Base-by-base conservation (phyloP, 352 stramenopile species). In the Globisporangium viniferum region DNA sequence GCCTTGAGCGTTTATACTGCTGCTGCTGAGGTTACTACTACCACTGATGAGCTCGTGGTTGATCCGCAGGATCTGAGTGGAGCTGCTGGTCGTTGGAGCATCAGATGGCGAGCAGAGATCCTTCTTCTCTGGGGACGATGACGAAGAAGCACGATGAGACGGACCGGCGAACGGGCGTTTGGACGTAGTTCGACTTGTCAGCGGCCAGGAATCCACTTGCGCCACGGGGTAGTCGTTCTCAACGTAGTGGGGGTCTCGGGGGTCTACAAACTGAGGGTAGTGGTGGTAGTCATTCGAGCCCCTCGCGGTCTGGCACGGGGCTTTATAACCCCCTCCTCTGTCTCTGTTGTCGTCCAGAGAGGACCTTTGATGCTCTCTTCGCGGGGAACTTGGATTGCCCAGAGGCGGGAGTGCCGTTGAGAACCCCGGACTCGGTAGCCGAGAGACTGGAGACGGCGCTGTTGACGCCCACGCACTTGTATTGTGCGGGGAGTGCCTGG, bases 191-290 rank as follows among this genome's bases (percentile, higher is more conserved):
- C 62, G 62, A 22, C 46, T 69, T 0, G 67, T 78, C 20, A 84
- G 60, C 0, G 79, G 77, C 79, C 79, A 86, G 2, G 75, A 72
- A 36, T 78, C 73, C 0, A 86, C 66, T 51, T 78, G 76, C n/a
- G 72, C 67, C 29, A 77, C 53, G 22, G 69, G 62, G 44, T 73
- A 73, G 53, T 75, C 68, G 6, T 57, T 69, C 58, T 73, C 53
- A 12, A 71, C 41, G 9, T n/a, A 22, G 2, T n/a, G 24, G 22
- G 44, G 46, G 2, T 53, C 39, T 36, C 39, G 58, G 24, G 24
- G 24, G 22, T 24, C 58, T 4, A 3, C 51, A 20, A 20, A 20
- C 39, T 48, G 39, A 18, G 39, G 6, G 20, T 31, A 49, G 27
- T 51, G 4, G 36, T 51, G 4, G 39, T 22, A 41, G 9, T 51